These are phyloP conservation scores for Dorcoceras hygrometricum DNA, from an alignment of 257 asterid species.

Conservation along the genomic window DNA sequence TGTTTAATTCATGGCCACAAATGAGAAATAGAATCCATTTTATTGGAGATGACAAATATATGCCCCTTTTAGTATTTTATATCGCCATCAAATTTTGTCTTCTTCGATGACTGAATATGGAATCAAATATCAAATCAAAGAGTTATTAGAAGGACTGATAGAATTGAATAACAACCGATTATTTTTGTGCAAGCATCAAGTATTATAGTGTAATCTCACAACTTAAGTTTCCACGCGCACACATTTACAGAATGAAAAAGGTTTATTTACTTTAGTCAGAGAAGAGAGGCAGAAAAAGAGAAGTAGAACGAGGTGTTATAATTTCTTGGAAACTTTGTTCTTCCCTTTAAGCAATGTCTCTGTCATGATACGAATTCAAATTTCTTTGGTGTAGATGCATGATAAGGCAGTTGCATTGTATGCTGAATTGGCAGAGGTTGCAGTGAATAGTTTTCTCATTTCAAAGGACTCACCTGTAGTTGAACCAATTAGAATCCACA, in stretches of 20 bases:
- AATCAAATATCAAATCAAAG: background rate
- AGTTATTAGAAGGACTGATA: background rate
- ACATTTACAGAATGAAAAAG: background rate
- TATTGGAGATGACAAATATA: background rate
- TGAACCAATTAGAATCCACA: slow-evolving; percentile 94
- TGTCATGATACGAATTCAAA: slow-evolving; percentile 17
- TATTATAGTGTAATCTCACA: background rate
- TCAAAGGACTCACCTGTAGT: slow-evolving; percentile 92
- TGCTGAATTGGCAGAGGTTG: slow-evolving; percentile 95
- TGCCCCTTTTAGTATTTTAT: background rate
- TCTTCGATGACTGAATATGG: background rate
- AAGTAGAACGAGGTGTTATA: background rate
- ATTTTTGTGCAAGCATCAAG: background rate
- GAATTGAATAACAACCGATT: background rate
- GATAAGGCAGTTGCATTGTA: slow-evolving; percentile 85
- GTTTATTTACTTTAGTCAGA: background rate
- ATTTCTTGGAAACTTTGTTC: slow-evolving; percentile 10
- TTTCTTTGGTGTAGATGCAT: slow-evolving; percentile 68
- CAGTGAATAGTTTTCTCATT: slow-evolving; percentile 86
- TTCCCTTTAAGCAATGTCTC: background rate
- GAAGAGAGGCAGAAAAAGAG: background rate
- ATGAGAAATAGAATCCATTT: background rate
- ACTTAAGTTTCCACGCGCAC: background rate
- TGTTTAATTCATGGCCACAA: background rate
- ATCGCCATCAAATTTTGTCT: background rate